Conservation (phyloP, 2,329 filamentous ascomycete genomes). For the Coniochaeta sp. region DNA sequence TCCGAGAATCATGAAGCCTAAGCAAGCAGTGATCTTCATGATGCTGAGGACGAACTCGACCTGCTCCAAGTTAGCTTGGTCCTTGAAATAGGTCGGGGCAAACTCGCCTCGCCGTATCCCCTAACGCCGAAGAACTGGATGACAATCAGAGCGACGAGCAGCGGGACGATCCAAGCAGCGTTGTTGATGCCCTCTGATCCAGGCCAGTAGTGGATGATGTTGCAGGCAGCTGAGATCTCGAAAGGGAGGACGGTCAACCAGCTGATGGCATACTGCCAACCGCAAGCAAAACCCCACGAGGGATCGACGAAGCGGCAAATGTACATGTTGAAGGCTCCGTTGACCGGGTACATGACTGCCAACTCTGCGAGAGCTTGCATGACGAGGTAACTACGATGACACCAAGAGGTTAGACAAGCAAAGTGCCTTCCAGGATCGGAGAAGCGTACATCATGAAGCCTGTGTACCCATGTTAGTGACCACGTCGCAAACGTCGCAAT, state of each 20-base stretch:
- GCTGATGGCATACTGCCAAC: constrained; percentile 5
- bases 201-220: constrained; percentile 38
- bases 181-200: constrained; percentile 16
- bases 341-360: constrained; percentile 11
- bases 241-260: constrained; percentile 7
- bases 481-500: constrained; percentile 2
- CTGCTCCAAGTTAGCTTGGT: constrained; percentile 4
- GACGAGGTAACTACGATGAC: constrained; percentile 5
- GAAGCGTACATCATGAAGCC: constrained; percentile 6
- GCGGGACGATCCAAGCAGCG: constrained; percentile 40
- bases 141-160: constrained; percentile 35
- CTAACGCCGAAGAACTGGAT: constrained; percentile 45
- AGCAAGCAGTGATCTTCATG: constrained; percentile 46
- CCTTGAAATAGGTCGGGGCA: background rate
- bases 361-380: constrained; percentile 11
- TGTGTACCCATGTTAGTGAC: constrained; percentile 4
- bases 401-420: constrained; percentile 4
- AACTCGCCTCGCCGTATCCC: constrained; percentile 37
- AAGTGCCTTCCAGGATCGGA: background rate
- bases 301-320: constrained; percentile 12
- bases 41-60: constrained; percentile 48
- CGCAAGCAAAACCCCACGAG: constrained; percentile 5
- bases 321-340: constrained; percentile 10
- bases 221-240: constrained; percentile 37
- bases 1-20: constrained; percentile 55